Evolutionary conservation across 306 rosid species (phyloP).

Genomic region (Abrus pulchellus): DNA sequence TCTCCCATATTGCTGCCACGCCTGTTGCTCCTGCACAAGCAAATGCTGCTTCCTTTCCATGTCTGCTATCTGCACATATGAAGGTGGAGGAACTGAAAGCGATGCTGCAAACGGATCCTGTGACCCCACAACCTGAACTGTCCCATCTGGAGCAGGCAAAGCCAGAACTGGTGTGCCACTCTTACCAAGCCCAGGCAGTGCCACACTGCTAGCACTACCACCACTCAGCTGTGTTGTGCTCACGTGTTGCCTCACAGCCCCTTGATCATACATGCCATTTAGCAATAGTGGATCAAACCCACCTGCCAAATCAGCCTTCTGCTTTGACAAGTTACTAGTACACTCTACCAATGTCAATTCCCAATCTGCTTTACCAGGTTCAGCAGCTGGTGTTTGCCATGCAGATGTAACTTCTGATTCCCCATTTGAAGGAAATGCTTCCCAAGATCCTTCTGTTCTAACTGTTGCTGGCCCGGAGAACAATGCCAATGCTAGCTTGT

Average conservation of each 20-base stretch:
- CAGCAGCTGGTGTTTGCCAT: slow-evolving; percentile 85
- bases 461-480: slow-evolving; percentile 63
- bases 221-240: slow-evolving; percentile 63
- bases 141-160: slow-evolving; percentile 88
- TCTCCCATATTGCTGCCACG: slow-evolving; percentile 83
- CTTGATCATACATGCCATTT: slow-evolving; percentile 96
- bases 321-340: slow-evolving; percentile 65
- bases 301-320: slow-evolving; percentile 79
- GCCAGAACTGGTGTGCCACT: slow-evolving; percentile 64
- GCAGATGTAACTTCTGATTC: slow-evolving; percentile 78
- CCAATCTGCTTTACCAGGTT: slow-evolving; percentile 84
- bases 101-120: slow-evolving; percentile 92
- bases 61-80: slow-evolving; percentile 89
- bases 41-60: slow-evolving; percentile 85
- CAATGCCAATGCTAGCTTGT: slow-evolving; percentile 78
- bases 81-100: slow-evolving; percentile 77
- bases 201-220: slow-evolving; percentile 89
- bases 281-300: slow-evolving; percentile 79
- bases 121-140: slow-evolving; percentile 64
- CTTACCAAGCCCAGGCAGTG: slow-evolving; percentile 65
- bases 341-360: slow-evolving; percentile 85
- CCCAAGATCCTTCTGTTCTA: slow-evolving; percentile 78
- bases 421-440: slow-evolving; percentile 68
- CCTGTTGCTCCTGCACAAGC: slow-evolving; percentile 76
- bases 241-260: slow-evolving; percentile 80